These are phyloP conservation scores for Fusarium tanahbumbuense DNA, from an alignment of 2,329 filamentous ascomycete species.

Conservation along the genomic window DNA sequence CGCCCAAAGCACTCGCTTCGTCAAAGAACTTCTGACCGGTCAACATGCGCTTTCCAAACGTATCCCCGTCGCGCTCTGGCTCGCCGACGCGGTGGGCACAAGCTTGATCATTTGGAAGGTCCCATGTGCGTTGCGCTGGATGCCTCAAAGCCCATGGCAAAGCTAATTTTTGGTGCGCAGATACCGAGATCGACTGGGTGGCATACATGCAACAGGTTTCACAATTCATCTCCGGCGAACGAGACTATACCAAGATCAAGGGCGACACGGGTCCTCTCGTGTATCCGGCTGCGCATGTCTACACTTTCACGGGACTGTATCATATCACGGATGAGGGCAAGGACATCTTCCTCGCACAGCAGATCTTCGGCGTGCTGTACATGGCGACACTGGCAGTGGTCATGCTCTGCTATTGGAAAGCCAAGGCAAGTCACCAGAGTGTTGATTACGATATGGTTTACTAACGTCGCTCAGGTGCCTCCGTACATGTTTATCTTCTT, in stretches of 20 bases:
- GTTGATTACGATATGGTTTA: not conserved
- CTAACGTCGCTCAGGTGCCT: constrained; percentile 67
- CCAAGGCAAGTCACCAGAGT: constrained; percentile 65
- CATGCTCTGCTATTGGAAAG: constrained; percentile 82
- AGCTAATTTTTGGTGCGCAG: constrained; percentile 53
- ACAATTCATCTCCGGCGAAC: constrained; percentile 84
- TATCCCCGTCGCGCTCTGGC: constrained; percentile 71
- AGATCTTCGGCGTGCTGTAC: constrained; percentile 84
- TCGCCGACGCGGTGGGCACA: constrained; percentile 78
- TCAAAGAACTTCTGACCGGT: constrained; percentile 60
- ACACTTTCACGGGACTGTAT: constrained; percentile 86
- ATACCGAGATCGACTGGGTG: constrained; percentile 98
- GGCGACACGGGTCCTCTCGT: constrained; percentile 93
- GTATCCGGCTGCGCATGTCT: constrained; percentile 94
- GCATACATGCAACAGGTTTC: constrained; percentile 96
- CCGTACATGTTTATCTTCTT: constrained; percentile 89
- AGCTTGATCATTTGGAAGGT: constrained; percentile 81
- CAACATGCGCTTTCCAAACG: constrained; percentile 62
- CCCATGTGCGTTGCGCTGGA: constrained; percentile 71
- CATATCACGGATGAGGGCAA: constrained; percentile 78
- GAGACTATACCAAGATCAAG: constrained; percentile 86
- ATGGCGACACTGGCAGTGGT: constrained; percentile 79
- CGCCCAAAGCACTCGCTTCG: constrained; percentile 48
- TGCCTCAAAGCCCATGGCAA: not conserved
- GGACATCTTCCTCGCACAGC: constrained; percentile 84